Evolutionary conservation across 768 basidiomycete species (phyloP), one percentile per base, ranked within the genome.

Genomic region (Russula vinacea): DNA sequence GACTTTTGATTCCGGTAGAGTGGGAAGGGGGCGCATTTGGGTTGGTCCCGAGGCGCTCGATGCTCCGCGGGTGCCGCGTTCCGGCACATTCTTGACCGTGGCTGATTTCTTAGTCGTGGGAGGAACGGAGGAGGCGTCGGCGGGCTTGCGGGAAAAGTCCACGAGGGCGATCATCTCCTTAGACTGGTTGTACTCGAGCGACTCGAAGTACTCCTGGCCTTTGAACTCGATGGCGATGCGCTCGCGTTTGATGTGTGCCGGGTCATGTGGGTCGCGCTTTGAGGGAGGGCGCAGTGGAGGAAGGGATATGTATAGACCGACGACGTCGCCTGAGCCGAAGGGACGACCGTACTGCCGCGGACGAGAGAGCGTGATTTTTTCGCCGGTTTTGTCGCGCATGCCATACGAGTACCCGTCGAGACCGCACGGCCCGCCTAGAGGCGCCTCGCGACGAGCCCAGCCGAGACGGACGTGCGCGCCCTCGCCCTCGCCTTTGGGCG

Each of bases 131-230:
- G 84, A 83, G 3, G 80, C 54, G 45, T 40, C 58, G 24, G 37
- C 55, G 55, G 49, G 56, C 66, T 64, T 71, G n/a, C 72, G 70
- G 5, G 75, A 73, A 26, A 76, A 86, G 67, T 94, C 92, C 81
- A 95, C 85, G 66, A 98, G 84, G 42, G 87, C 79, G 14, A 83
- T 79, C 97, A 98, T 98, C 77, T 99, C 97, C 74, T 95, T 97
- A 33, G 82, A 85, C 63, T 87, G 85, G 11, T 86, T 76, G 73
- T 97, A 98, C 74, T 98, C 96, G 65, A 92, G 79, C 64, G 87
- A 87, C 77, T 99, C 97, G 74, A 98, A 98, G 73, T 95, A 94
- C 67, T 93, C 90, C 75, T 96, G 94, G n/a, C 92, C 92, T 76
- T 96, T 97, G 76, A 93, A 91, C 64, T 91, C 90, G 72, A 99